Evolutionary conservation across 2,329 filamentous ascomycete genomes (phyloP).

Genomic region (Microsporum canis): DNA sequence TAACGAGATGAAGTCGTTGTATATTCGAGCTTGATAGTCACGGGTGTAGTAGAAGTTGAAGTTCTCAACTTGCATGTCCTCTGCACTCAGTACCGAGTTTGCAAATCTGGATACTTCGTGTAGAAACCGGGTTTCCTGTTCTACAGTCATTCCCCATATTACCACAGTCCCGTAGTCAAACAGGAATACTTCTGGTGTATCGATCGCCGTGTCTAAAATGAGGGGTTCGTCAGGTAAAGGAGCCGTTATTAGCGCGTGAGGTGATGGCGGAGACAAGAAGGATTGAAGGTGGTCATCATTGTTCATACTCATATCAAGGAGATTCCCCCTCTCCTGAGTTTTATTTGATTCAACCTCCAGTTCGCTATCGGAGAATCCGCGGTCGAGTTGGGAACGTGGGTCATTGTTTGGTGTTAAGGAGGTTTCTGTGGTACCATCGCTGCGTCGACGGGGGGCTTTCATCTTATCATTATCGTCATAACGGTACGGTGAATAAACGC

Average conservation of each 20-base stretch:
- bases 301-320: conserved; percentile 49
- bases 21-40: conserved; percentile 95
- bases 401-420: neutral
- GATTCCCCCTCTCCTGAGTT: conserved; percentile 46
- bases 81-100: conserved; percentile 71
- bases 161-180: conserved; percentile 97
- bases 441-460: conserved; percentile 8
- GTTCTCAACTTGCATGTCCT: conserved; percentile 88
- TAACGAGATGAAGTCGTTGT: conserved; percentile 97
- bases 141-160: conserved; percentile 93
- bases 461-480: conserved; percentile 49
- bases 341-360: conserved; percentile 54
- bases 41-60: conserved; percentile 99
- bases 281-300: conserved; percentile 11
- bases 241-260: conserved; percentile 15
- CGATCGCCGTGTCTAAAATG: conserved; percentile 77
- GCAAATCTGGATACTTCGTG: conserved; percentile 94
- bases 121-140: conserved; percentile 79
- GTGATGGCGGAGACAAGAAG: conserved; percentile 7
- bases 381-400: conserved; percentile 10
- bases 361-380: conserved; percentile 50
- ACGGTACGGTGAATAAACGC: conserved; percentile 88
- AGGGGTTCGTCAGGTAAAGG: conserved; percentile 32
- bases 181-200: conserved; percentile 88
- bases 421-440: neutral